Evolutionary conservation across 225 moss, liverwort and hornwort species (phyloP).

Genomic region (Sphagnum contortum): DNA sequence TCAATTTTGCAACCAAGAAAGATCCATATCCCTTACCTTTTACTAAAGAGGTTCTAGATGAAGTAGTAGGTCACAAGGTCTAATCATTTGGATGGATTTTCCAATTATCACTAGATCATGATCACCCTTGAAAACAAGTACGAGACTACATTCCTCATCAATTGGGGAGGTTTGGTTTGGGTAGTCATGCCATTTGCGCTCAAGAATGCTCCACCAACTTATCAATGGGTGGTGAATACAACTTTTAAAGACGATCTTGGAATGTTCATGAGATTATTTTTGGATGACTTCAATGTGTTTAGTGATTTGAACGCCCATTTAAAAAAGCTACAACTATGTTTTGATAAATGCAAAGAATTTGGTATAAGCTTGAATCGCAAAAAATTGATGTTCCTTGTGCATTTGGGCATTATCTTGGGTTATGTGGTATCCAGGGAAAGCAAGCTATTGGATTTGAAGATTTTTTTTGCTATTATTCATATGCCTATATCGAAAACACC

Average conservation of each 20-base stretch:
- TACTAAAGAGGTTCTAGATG: not conserved
- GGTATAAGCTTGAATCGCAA: not conserved
- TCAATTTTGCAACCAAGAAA: not conserved
- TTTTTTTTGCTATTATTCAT: not conserved
- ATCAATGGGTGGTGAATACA: not conserved
- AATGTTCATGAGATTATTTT: constrained; percentile 2
- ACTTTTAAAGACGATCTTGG: not conserved
- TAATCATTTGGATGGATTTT: not conserved
- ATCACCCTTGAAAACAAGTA: not conserved
- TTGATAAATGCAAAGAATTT: not conserved
- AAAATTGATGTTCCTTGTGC: not conserved
- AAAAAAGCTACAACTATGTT: constrained; percentile 1
- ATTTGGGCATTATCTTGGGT: not conserved
- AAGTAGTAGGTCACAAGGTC: not conserved
- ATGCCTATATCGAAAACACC: not conserved
- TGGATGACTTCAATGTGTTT: not conserved
- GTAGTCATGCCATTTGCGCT: constrained; percentile 9
- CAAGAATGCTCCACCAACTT: not conserved
- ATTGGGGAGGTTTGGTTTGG: constrained; percentile 7
- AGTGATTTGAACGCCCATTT: not conserved
- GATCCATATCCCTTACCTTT: not conserved
- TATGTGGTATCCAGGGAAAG: not conserved
- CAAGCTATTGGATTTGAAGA: not conserved
- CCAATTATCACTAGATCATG: too few relatives aligned
- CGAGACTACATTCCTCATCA: constrained; percentile 3